Evolutionary conservation across 768 basidiomycete species (phyloP).

Genomic region (Serendipita sp.): DNA sequence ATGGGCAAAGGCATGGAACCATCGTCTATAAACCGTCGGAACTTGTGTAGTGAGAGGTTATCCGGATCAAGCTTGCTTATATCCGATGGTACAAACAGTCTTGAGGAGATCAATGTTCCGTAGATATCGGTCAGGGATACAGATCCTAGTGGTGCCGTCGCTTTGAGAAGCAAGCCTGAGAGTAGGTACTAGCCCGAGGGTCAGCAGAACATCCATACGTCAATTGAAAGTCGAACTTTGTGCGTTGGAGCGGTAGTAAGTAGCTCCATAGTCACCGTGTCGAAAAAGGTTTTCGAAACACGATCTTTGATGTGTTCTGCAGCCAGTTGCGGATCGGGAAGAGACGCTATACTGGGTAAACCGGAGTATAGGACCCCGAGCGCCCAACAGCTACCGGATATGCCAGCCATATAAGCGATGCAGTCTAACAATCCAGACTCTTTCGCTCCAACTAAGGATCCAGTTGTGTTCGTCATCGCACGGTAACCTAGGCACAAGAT

Average conservation of each 20-base stretch:
- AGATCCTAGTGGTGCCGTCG: slow-evolving; percentile 13
- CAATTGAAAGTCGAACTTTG: slow-evolving; percentile 7
- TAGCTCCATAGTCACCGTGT: slow-evolving; percentile 16
- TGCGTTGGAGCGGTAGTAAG: slow-evolving; percentile 16
- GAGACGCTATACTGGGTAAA: slow-evolving; percentile 10
- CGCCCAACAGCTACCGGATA: slow-evolving; percentile 19
- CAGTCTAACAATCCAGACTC: slow-evolving; percentile 16
- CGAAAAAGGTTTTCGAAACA: slow-evolving; percentile 17
- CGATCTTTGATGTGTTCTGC: slow-evolving; percentile 15
- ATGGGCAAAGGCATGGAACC: slow-evolving; percentile 18
- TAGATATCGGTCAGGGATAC: slow-evolving; percentile 16
- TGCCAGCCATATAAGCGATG: slow-evolving; percentile 17
- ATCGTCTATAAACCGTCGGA: slow-evolving; percentile 13
- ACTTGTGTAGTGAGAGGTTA: slow-evolving; percentile 16
- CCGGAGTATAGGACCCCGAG: slow-evolving; percentile 17
- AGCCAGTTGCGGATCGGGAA: slow-evolving; percentile 10
- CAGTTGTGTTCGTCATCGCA: slow-evolving; percentile 20
- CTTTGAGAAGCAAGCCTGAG: slow-evolving; percentile 17
- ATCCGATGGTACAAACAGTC: slow-evolving; percentile 17
- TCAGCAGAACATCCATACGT: neutral
- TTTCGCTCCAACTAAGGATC: slow-evolving; percentile 15
- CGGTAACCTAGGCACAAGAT: slow-evolving; percentile 12
- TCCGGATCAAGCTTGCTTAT: slow-evolving; percentile 12
- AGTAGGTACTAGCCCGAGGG: slow-evolving; percentile 14
- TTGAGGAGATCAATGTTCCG: slow-evolving; percentile 18